phyloP scores from a whole-genome alignment of 805 yeast genomes.

The Scheffersomyces amazonensis region DNA sequence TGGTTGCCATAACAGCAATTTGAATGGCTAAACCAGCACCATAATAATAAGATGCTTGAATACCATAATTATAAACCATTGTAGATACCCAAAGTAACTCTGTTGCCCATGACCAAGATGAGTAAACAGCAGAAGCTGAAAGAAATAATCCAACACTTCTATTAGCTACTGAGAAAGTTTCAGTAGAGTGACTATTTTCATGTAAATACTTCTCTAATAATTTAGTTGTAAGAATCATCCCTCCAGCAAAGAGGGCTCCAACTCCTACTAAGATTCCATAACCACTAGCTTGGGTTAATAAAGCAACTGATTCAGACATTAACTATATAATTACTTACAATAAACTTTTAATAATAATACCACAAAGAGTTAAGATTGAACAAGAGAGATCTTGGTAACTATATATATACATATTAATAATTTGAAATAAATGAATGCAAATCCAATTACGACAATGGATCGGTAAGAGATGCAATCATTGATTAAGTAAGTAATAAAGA shows the following conservation, averaged over 20 bases:
- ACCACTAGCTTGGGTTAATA: conserved; percentile 24
- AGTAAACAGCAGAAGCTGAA: conserved; percentile 21
- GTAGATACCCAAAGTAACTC: conserved; percentile 22
- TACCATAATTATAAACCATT: conserved; percentile 24
- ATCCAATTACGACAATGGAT: too few relatives aligned
- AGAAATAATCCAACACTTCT: conserved; percentile 19
- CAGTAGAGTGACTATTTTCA: conserved; percentile 23
- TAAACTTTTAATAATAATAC: too few relatives aligned
- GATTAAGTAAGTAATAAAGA: too few relatives aligned
- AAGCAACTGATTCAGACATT: conserved; percentile 9
- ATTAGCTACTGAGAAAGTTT: conserved; percentile 26
- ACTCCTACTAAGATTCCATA: conserved; percentile 30
- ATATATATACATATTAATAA: too few relatives aligned
- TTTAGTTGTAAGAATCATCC: conserved; percentile 23
- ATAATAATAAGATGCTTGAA: conserved; percentile 20
- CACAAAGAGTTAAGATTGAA: too few relatives aligned
- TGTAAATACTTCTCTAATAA: conserved; percentile 19
- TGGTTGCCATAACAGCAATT: conserved; percentile 19
- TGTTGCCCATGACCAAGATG: conserved; percentile 29
- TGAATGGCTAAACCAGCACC: conserved; percentile 25
- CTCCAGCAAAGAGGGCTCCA: conserved; percentile 27
- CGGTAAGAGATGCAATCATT: too few relatives aligned
- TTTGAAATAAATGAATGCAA: too few relatives aligned
- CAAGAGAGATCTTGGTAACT: too few relatives aligned
- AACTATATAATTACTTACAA: too few relatives aligned